These are phyloP conservation scores for Apiospora pterosperma DNA, from an alignment of 2,329 filamentous ascomycete genomes.

Conservation along the genomic window DNA sequence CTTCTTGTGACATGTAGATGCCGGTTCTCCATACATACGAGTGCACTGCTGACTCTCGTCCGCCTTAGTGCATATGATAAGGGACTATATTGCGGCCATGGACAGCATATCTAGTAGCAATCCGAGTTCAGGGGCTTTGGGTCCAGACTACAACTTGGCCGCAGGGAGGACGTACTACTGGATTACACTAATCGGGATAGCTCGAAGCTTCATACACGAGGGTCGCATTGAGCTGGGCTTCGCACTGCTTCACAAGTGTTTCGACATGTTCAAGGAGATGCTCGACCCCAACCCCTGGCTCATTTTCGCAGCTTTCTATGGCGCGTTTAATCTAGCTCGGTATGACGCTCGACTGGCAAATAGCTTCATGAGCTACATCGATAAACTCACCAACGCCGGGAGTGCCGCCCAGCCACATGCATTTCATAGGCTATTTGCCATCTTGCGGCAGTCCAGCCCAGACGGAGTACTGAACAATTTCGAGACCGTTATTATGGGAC, in stretches of 20 bases:
- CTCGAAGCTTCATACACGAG: background rate
- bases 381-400: background rate
- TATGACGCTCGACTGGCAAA: background rate
- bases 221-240: background rate
- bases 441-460: background rate
- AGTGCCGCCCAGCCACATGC: background rate
- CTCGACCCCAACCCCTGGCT: background rate
- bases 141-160: background rate
- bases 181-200: background rate
- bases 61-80: background rate
- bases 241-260: background rate
- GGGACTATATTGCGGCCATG: background rate
- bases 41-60: background rate
- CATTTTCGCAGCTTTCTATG: background rate
- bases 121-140: background rate
- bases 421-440: background rate
- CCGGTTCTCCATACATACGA: background rate
- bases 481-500: background rate
- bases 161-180: background rate
- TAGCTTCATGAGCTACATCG: background rate
- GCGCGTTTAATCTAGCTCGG: background rate
- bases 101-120: background rate
- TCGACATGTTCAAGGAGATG: background rate
- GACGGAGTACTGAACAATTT: background rate
- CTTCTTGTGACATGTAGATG: background rate